Base-by-base conservation (phyloP, 1,284 basidiomycete genomes). In the Rhodotorula glutinis region DNA sequence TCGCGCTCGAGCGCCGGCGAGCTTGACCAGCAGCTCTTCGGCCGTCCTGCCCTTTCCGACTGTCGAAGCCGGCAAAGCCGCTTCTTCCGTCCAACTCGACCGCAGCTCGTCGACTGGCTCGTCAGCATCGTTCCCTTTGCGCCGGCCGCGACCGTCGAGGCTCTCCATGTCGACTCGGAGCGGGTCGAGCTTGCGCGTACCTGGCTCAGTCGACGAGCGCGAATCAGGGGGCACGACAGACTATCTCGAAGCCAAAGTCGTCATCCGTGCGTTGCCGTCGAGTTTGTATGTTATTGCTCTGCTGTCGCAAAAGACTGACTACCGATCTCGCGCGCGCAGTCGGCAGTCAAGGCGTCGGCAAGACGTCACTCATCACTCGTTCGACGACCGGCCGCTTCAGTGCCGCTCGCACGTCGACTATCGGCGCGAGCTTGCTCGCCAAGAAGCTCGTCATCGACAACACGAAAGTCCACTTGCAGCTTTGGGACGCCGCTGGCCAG, bases 401-500 rank as follows among this genome's bases (percentile, higher is more conserved):
- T 79, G 88, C 88, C 63, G 86, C 87, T 7, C 82, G 88, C 87
- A 78, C 89, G 29, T 91, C 92, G 46, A 97, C 95, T 59, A 93
- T 94, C 75, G 94, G 93, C 65, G 92, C 93, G 58, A 91, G 91
- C 77, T 93, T 98, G 79, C 87, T 94, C 73, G 91, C 92, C 61
- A 94, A 97, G 83, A 96, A 96, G 81, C 87, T 94, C 52, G 85
- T 87, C 74, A 86, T 97, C 73, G 86, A 92, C 72, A 92, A 90
- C 54, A 83, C 90, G 73, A 90, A 91, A 77, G 92, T 98, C 25
- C 87, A 92, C 60, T 76, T 85, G 44, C 84, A 85, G 75, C 80
- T 85, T 21, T 97, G 93, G 93, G 93, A 98, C 78, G 96, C 94
- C 61, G 94, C 94, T 52, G 94, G 94, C n/a, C 93, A 97, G 83